phyloP scores from a whole-genome alignment of 306 rosid species.

The Neltuma alba region DNA sequence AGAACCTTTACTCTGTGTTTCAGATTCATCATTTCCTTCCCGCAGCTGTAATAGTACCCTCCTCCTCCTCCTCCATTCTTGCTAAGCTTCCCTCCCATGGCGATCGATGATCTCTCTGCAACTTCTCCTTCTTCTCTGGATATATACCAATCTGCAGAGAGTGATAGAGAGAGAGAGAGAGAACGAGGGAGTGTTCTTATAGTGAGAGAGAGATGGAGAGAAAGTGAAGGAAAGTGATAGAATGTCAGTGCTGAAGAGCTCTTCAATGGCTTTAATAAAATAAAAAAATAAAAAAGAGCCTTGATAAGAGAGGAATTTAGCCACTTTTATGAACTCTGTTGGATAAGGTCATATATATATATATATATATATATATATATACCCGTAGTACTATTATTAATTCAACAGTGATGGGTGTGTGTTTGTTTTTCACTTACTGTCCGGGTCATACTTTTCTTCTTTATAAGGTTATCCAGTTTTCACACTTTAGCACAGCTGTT shows the following conservation, averaged over 20 bases:
- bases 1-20: slow-evolving; percentile 58
- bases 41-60: slow-evolving; percentile 22
- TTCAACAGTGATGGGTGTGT: neutral
- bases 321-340: slow-evolving; percentile 32
- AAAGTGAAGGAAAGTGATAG: slow-evolving; percentile 2
- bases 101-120: neutral
- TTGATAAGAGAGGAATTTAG: slow-evolving; percentile 12
- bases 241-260: slow-evolving; percentile 17
- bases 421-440: neutral
- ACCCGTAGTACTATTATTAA: neutral
- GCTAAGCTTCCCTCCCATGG: slow-evolving; percentile 65
- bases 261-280: slow-evolving; percentile 20
- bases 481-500: neutral
- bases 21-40: slow-evolving; percentile 48
- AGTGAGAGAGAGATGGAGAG: neutral
- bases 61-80: slow-evolving; percentile 44
- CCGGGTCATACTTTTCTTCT: neutral
- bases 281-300: slow-evolving; percentile 14
- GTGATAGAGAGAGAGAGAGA: slow-evolving; percentile 12
- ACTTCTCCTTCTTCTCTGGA: neutral
- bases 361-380: too few relatives aligned
- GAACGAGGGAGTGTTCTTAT: slow-evolving; percentile 18
- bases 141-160: neutral
- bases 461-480: neutral
- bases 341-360: slow-evolving; percentile 42